Conservation (phyloP, 768 basidiomycete species). For the Lactarius hatsudake region DNA sequence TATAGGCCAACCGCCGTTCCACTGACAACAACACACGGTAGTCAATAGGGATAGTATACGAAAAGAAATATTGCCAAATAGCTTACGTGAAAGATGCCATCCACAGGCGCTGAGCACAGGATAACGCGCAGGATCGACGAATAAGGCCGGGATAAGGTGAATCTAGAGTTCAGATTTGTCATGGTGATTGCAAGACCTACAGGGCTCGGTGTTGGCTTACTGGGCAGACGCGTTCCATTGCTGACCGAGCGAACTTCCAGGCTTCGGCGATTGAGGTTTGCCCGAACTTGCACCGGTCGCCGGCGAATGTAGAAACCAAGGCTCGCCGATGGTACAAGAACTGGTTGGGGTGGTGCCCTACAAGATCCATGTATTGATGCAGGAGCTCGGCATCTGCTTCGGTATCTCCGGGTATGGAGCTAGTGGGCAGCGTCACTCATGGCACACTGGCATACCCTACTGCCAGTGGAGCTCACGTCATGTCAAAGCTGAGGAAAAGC, state of each 20-base stretch:
- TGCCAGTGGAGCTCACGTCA: slow-evolving; percentile 31
- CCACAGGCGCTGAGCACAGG: slow-evolving; percentile 34
- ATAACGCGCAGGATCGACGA: slow-evolving; percentile 37
- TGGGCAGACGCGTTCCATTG: slow-evolving; percentile 33
- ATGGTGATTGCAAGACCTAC: not conserved
- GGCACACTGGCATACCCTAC: not conserved
- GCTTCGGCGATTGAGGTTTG: slow-evolving; percentile 28
- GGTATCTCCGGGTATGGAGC: slow-evolving; percentile 30
- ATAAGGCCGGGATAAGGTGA: slow-evolving; percentile 35
- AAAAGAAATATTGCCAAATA: slow-evolving; percentile 3
- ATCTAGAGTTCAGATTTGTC: slow-evolving; percentile 29
- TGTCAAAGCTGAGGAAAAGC: slow-evolving; percentile 40
- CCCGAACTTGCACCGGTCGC: slow-evolving; percentile 38
- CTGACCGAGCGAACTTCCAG: slow-evolving; percentile 33
- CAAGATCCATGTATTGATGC: slow-evolving; percentile 32
- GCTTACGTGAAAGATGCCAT: slow-evolving; percentile 40
- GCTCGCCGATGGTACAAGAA: slow-evolving; percentile 33
- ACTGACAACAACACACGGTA: slow-evolving; percentile 27
- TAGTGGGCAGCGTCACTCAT: slow-evolving; percentile 28
- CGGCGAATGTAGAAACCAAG: slow-evolving; percentile 40
- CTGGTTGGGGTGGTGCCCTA: slow-evolving; percentile 35
- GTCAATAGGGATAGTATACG: slow-evolving; percentile 15
- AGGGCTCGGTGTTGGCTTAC: slow-evolving; percentile 25
- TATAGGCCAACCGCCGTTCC: slow-evolving; percentile 35
- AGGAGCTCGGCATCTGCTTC: slow-evolving; percentile 28